phyloP scores from a whole-genome alignment of 176 grass and related monocot genomes.

The Chrysopogon serrulatus region DNA sequence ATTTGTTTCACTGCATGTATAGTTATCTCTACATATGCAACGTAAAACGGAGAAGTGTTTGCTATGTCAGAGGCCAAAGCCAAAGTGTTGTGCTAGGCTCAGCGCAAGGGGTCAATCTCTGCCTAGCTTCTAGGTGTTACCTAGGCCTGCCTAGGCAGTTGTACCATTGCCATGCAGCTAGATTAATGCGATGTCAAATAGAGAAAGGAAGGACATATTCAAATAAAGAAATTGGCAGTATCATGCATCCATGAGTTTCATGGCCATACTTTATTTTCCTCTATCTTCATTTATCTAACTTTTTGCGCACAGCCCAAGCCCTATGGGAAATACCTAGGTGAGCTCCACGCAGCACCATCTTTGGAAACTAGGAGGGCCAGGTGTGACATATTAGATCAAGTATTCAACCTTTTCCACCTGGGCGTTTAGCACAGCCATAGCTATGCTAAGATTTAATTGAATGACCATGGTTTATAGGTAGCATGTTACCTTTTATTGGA shows the following conservation, averaged over 20 bases:
- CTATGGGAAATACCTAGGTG: neutral
- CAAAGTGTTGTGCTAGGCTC: neutral
- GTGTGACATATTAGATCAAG: neutral
- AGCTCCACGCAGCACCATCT: neutral
- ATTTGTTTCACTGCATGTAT: neutral
- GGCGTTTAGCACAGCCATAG: neutral
- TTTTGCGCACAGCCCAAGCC: neutral
- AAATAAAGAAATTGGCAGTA: neutral
- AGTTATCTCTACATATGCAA: neutral
- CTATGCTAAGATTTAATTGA: neutral
- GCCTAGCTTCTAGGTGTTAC: neutral
- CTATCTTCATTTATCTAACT: neutral
- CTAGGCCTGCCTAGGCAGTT: neutral
- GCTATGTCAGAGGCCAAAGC: neutral
- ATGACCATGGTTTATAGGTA: neutral
- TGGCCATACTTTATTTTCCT: neutral
- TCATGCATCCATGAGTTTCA: neutral
- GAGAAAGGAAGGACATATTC: neutral
- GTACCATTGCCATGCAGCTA: neutral
- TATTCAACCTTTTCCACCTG: neutral
- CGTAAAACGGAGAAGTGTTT: neutral
- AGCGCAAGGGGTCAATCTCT: neutral
- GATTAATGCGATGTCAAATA: neutral
- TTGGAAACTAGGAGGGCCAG: neutral
- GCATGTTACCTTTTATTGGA: conserved; percentile 8